Evolutionary conservation across 148 eudicot genomes (phyloP), one percentile per base, ranked within the genome.

Genomic region (Beta vulgaris): DNA sequence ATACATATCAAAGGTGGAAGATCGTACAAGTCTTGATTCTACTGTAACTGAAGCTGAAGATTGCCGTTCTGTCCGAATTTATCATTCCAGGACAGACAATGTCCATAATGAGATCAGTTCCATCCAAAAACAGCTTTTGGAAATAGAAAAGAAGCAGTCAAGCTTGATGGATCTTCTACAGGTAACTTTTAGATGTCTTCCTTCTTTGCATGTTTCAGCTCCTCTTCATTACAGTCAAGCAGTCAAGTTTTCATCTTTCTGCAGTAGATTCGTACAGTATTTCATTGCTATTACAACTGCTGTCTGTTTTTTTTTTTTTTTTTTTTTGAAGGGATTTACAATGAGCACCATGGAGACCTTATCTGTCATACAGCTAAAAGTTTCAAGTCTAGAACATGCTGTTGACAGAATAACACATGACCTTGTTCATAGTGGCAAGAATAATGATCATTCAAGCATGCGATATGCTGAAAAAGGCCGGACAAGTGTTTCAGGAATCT

Each of bases 121-220:
- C 67, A 88, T 93, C 35, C 81, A 74, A 42, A 86, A 86, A 77
- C 90, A 93, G 64, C 96, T 93, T 72, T 58, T 79, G 72, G 93
- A 91, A 74, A 93, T 93, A 69, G 93, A 89, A 81, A 89, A 79
- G 82, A 89, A 83, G 75, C 98, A 93, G 78, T 85, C 92, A 54
- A 80, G 80, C 74, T 78, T 93, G 75, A 84, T 88, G 89, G 91
- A 93, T 84, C 40, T 93, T 77, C 80, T 93, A 11, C 88, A 89
- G 96, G 98, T 93, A 78, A 81, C 53, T 85, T 13, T 21, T 73
- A 51, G 29, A 58, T 34, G 32, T 15, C n/a, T 14, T 32, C 23
- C 6, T n/a, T 59, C 18, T 37, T n/a, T n/a, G n/a, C n/a, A 2
- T 68, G 48, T 66, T n/a, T 26, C 16, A 51, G 67, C 42, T 25